A percentile compares a stretch with the other conserved stretches of the same genome.
These are phyloP conservation scores for Phytopythium cucurbitacearum DNA, from an alignment of 352 stramenopile species.

Conservation along the genomic window DNA sequence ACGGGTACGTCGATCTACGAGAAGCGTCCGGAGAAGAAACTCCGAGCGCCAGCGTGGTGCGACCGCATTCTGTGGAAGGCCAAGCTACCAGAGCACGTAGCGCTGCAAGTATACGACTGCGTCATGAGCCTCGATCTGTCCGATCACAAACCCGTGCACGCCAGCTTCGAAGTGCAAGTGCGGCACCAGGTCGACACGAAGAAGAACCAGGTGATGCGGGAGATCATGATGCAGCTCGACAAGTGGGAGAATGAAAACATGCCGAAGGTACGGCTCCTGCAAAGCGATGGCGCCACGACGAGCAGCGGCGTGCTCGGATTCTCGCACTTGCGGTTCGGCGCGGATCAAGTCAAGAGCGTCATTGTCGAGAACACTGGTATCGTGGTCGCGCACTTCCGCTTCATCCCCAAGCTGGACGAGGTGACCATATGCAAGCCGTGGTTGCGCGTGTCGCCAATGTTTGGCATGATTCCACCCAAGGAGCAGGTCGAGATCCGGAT, in stretches of 20 bases:
- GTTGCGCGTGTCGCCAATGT: constrained; percentile 88
- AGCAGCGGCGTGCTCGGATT: constrained; percentile 70
- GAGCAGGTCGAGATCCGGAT: constrained; percentile 88
- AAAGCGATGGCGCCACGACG: constrained; percentile 26
- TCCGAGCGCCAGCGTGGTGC: constrained; percentile 97
- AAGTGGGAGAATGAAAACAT: constrained; percentile 96
- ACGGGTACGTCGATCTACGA: constrained; percentile 95
- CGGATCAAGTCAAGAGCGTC: constrained; percentile 58
- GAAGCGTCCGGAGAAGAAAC: constrained; percentile 97
- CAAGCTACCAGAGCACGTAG: constrained; percentile 45
- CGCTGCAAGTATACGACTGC: constrained; percentile 83
- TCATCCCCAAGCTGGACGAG: constrained; percentile 90
- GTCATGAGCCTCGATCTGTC: constrained; percentile 91
- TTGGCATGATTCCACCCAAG: constrained; percentile 81
- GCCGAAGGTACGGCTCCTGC: constrained; percentile 87
- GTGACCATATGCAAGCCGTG: constrained; percentile 88
- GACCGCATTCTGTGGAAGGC: constrained; percentile 85
- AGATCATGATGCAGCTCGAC: constrained; percentile 94
- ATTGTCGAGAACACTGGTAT: constrained; percentile 90
- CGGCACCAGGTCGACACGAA: constrained; percentile 91
- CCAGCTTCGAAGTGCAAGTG: constrained; percentile 87
- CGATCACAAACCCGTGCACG: constrained; percentile 98
- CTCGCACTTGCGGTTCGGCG: constrained; percentile 50
- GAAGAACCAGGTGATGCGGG: constrained; percentile 88
- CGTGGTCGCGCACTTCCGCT: constrained; percentile 93